Evolutionary conservation across 1,284 basidiomycete genomes (phyloP).

Genomic region (Wolfiporia cocos): DNA sequence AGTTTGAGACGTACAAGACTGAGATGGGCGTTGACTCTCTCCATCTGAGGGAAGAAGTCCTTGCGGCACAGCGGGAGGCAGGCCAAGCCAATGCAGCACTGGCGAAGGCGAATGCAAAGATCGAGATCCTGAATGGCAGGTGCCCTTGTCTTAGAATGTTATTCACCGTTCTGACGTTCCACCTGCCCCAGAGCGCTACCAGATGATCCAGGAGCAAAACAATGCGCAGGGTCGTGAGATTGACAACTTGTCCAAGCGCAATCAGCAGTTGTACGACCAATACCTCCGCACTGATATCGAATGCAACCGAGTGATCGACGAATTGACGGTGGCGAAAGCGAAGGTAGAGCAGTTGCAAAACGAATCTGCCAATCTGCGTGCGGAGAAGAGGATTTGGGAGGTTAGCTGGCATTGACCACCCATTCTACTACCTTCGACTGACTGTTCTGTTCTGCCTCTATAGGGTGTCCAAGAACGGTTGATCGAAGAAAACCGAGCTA

Average conservation of each 20-base stretch:
- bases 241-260: conserved; percentile 55
- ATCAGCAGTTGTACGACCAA: conserved; percentile 64
- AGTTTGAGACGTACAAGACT: conserved; percentile 71
- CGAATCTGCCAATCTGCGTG: conserved; percentile 79
- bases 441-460: neutral
- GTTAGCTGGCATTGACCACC: conserved; percentile 30
- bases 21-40: conserved; percentile 76
- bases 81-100: conserved; percentile 61
- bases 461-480: conserved; percentile 75
- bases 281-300: conserved; percentile 63
- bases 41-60: conserved; percentile 65
- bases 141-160: neutral
- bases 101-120: conserved; percentile 78
- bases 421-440: neutral
- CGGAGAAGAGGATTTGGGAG: conserved; percentile 92
- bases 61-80: conserved; percentile 58
- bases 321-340: conserved; percentile 50
- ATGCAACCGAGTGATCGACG: conserved; percentile 56
- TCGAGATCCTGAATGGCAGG: conserved; percentile 68
- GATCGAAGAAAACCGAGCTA: conserved; percentile 77
- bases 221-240: conserved; percentile 50
- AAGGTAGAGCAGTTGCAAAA: conserved; percentile 73
- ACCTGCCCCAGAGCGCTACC: conserved; percentile 49
- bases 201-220: conserved; percentile 60
- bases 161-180: conserved; percentile 4